phyloP scores from a whole-genome alignment of 192 early-diverging fungal species.

The Entrophospora sp. region DNA sequence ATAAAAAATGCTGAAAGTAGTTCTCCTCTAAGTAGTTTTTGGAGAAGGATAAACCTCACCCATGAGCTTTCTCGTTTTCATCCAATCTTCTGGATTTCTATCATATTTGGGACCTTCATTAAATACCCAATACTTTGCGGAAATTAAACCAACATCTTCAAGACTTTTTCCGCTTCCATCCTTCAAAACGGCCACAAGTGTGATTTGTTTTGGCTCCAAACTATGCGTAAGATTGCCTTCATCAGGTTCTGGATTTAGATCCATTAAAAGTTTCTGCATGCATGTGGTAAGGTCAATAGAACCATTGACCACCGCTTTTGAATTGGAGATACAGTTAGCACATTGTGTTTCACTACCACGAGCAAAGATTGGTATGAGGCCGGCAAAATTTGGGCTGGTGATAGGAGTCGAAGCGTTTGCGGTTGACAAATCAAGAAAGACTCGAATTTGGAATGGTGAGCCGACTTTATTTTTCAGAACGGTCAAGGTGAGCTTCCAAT shows the following conservation, averaged over 20 bases:
- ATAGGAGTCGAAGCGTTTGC: not conserved
- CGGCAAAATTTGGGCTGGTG: not conserved
- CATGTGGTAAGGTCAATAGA: not conserved
- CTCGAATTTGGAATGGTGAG: constrained; percentile 2
- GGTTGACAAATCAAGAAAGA: not conserved
- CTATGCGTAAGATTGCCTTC: not conserved
- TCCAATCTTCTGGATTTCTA: not conserved
- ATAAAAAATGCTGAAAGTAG: no score
- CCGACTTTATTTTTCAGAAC: not conserved
- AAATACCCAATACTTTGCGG: not conserved
- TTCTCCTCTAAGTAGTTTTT: no score
- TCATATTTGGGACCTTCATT: not conserved
- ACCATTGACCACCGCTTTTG: not conserved
- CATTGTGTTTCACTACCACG: not conserved
- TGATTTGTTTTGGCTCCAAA: not conserved
- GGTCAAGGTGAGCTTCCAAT: not conserved
- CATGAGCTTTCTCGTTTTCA: no score
- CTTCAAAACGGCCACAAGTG: not conserved
- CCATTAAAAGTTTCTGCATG: not conserved
- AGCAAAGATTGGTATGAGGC: constrained; percentile 1
- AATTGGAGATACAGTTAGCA: not conserved
- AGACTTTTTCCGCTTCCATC: constrained; percentile 1
- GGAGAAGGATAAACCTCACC: no score
- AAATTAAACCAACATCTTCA: not conserved
- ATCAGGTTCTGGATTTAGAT: not conserved